These are phyloP conservation scores for Euryodendron excelsum DNA, from an alignment of 148 eudicot species.

Conservation along the genomic window DNA sequence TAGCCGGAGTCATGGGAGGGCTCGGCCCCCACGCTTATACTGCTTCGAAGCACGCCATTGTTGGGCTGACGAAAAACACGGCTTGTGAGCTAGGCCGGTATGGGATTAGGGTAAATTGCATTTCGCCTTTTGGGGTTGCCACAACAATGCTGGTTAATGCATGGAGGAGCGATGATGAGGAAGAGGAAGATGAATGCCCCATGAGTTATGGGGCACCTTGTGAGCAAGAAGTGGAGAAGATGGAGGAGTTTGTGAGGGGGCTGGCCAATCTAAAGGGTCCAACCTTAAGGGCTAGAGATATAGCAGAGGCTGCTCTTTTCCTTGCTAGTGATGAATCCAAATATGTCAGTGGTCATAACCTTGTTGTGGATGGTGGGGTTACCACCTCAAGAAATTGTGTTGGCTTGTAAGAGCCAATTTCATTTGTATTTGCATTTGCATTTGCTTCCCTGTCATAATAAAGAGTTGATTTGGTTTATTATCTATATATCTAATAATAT, in stretches of 20 bases:
- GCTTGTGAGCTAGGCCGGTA: constrained; percentile 39
- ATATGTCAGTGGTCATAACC: constrained; percentile 48
- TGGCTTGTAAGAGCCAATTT: constrained; percentile 22
- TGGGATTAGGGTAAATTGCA: constrained; percentile 45
- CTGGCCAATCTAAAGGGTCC: constrained; percentile 33
- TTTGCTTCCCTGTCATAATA: background rate
- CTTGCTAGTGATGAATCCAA: constrained; percentile 46
- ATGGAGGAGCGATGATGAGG: constrained; percentile 20
- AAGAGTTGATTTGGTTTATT: background rate
- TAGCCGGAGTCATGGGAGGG: constrained; percentile 42
- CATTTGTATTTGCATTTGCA: background rate
- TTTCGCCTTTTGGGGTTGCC: constrained; percentile 46
- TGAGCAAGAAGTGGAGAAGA: constrained; percentile 31
- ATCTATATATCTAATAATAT: background rate
- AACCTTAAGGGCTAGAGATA: constrained; percentile 28
- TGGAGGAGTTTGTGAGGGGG: constrained; percentile 37
- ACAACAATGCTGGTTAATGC: constrained; percentile 36
- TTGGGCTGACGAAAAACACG: constrained; percentile 41
- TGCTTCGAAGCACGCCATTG: constrained; percentile 45
- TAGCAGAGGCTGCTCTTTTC: constrained; percentile 49
- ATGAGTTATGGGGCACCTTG: constrained; percentile 6
- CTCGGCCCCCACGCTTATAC: constrained; percentile 40
- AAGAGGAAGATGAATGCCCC: constrained; percentile 9
- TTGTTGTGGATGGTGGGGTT: constrained; percentile 52
- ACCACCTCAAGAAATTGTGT: constrained; percentile 44